These are phyloP conservation scores for Cicer yamashitae DNA, from an alignment of 306 rosid species.

Conservation along the genomic window DNA sequence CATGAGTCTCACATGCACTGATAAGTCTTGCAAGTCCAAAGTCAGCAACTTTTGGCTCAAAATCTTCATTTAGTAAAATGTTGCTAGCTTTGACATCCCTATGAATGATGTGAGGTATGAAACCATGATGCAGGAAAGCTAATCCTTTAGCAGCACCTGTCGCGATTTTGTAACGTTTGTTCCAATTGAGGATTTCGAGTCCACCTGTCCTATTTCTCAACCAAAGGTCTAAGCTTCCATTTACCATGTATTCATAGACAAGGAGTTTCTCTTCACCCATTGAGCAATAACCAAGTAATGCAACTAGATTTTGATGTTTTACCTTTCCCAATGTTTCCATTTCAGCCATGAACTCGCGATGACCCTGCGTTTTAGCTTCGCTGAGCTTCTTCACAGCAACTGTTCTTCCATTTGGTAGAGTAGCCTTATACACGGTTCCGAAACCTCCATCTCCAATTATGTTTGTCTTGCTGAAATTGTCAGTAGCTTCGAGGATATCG, in stretches of 20 bases:
- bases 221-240: slow-evolving; percentile 97
- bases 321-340: slow-evolving; percentile 99
- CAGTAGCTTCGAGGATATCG: slow-evolving; percentile 83
- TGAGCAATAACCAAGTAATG: slow-evolving; percentile 94
- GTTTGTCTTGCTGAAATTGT: slow-evolving; percentile 94
- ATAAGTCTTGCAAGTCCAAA: slow-evolving; percentile 93
- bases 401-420: slow-evolving; percentile 71
- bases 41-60: slow-evolving; percentile 92
- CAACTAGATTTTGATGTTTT: slow-evolving; percentile 86
- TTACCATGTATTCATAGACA: slow-evolving; percentile 93
- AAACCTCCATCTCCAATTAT: slow-evolving; percentile 98
- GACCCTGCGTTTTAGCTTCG: slow-evolving; percentile 93
- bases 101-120: slow-evolving; percentile 92
- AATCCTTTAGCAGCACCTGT: slow-evolving; percentile 80
- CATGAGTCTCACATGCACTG: slow-evolving; percentile 96
- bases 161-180: slow-evolving; percentile 80
- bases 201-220: slow-evolving; percentile 82
- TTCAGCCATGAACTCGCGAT: slow-evolving; percentile 92
- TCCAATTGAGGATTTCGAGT: slow-evolving; percentile 84
- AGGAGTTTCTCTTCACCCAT: slow-evolving; percentile 90
- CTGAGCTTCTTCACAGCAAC: slow-evolving; percentile 97
- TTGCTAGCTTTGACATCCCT: slow-evolving; percentile 95
- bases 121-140: slow-evolving; percentile 94
- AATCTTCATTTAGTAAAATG: slow-evolving; percentile 82
- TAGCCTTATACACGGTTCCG: slow-evolving; percentile 95